Evolutionary conservation across 2,329 filamentous ascomycete species (phyloP).

Genomic region (Talaromyces sp.): DNA sequence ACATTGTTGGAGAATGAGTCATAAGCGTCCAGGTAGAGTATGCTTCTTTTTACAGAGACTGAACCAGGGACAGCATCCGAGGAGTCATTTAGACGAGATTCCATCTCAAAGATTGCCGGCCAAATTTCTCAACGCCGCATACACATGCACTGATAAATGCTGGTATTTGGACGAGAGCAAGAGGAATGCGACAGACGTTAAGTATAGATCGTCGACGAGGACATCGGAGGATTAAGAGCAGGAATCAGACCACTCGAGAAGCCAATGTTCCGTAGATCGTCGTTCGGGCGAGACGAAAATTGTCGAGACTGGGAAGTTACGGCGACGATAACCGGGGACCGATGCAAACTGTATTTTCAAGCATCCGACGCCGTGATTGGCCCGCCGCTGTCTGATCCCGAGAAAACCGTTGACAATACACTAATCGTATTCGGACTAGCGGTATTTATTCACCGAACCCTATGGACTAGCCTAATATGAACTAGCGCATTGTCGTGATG

Average conservation of each 20-base stretch:
- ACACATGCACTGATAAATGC: background rate
- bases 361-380: background rate
- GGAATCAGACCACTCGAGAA: background rate
- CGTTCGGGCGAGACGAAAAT: background rate
- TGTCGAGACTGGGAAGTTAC: background rate
- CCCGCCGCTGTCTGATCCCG: background rate
- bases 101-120: background rate
- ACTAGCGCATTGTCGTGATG: background rate
- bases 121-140: background rate
- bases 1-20: conserved; percentile 98
- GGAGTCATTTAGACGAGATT: background rate
- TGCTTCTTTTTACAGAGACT: conserved; percentile 24
- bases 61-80: background rate
- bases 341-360: background rate
- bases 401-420: background rate
- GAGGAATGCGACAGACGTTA: background rate
- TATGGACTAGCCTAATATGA: background rate
- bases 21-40: conserved; percentile 91
- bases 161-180: background rate
- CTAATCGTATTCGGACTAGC: background rate
- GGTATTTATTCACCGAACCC: background rate
- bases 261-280: background rate
- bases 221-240: background rate
- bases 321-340: background rate
- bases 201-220: background rate